Evolutionary conservation across 2,329 filamentous ascomycete species (phyloP).

Genomic region (Scleromitrula shiraiana): DNA sequence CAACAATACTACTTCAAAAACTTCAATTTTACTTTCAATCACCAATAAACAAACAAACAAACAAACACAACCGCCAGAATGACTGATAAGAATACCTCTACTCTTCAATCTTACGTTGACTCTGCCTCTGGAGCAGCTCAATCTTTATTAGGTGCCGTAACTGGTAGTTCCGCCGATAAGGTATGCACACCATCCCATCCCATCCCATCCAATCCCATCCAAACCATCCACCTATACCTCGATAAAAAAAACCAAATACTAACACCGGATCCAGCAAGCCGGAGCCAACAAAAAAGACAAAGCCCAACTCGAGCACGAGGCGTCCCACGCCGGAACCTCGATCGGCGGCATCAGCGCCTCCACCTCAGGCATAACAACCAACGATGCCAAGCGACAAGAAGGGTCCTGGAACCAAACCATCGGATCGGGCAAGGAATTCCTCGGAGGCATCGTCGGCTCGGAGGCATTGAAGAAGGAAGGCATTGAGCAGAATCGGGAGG

Average conservation of each 20-base stretch:
- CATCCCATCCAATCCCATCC: neutral
- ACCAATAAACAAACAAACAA: neutral
- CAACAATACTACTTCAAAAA: neutral
- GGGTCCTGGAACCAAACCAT: conserved; percentile 84
- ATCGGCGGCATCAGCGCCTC: conserved; percentile 65
- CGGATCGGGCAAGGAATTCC: conserved; percentile 74
- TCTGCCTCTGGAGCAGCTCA: conserved; percentile 65
- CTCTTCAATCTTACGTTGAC: conserved; percentile 71
- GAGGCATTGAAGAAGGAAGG: conserved; percentile 71
- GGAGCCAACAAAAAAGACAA: conserved; percentile 50
- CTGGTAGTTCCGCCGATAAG: conserved; percentile 58
- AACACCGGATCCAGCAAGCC: conserved; percentile 7
- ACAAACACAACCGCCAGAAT: conserved; percentile 27
- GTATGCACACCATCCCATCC: conserved; percentile 36
- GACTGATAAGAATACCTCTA: conserved; percentile 54
- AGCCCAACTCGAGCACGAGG: conserved; percentile 59
- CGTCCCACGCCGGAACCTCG: conserved; percentile 68
- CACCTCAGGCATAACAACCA: conserved; percentile 61
- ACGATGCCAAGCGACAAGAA: conserved; percentile 61
- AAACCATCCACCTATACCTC: neutral
- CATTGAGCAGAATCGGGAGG: conserved; percentile 68
- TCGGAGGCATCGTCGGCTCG: conserved; percentile 68
- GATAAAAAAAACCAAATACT: conserved; percentile 3
- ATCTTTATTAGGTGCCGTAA: conserved; percentile 61
- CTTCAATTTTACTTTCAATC: neutral